Base-by-base conservation (phyloP, 2,329 filamentous ascomycete species). In the Fusarium sp. region DNA sequence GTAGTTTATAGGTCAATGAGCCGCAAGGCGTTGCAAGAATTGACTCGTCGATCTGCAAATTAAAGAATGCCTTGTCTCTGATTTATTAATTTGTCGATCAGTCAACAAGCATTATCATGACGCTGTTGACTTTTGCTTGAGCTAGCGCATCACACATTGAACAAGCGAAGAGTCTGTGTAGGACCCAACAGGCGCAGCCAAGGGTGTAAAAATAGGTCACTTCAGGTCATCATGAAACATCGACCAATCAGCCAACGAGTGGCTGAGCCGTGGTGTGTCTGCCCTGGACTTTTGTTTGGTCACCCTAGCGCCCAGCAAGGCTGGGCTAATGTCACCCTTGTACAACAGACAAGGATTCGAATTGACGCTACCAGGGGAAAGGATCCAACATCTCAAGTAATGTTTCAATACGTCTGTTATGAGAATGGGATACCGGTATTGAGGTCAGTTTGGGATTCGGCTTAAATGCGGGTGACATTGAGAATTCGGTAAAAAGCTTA, bases 121-220 rank as follows among this genome's bases (percentile, higher is more conserved):
- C 44, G 44, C 27, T 46, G 22, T 54, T 50, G n/a, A 55, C 46
- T 41, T 41, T 41, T 50, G 39, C 46, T 22, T 25, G 36, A 38
- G 42, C 41, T 50, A 47, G 25, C 31, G 22, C 54, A 67, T 54
- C 25, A 41, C 46, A 45, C 47, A 49, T 36, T 33, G 25, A 54
- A 35, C 49, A 58, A 61, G 50, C 36, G 58, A 62, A 54, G 44
- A 64, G 45, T 54, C 38, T 31, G 47, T 45, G 42, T 42, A 29
- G 52, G n/a, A 27, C 29, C 42, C 38, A 33, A 72, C 58, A 60
- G 52, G 65, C 70, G 70, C 70, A 72, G 65, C 44, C 52, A 54
- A 56, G 41, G 17, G 27, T 59, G 46, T 73, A 73, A 73, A 73
- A 73, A 73, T 73, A 73, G 70, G 47, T 47, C 66, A 70, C 31